Evolutionary conservation across 805 yeast genomes (phyloP), one percentile per base, ranked within the genome.

Genomic region (Priceomyces carsonii): DNA sequence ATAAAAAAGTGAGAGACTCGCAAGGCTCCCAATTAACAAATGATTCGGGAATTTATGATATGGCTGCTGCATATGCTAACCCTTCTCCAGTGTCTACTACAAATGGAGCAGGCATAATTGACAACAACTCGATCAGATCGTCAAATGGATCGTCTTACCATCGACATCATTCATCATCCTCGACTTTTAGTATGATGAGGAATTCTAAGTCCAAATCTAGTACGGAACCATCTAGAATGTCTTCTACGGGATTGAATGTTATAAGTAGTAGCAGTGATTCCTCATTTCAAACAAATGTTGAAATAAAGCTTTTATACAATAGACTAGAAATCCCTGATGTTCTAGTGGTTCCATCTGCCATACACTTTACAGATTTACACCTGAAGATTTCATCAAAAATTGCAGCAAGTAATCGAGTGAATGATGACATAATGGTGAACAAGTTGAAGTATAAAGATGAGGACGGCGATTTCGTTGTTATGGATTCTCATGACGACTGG

Each of bases 401-500:
- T 36, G 66, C 77, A 26, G 50, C 70, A 23, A 71, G 77, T 53
- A 63, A 67, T 8, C 80, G 75, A 29, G 66, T 87, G 38, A 63
- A 75, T 29, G 74, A 67, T 28, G 77, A 79, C 40, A 76, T 87
- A 5, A 45, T 56, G 33, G 66, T 65, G 17, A 61, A 55, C 29
- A 75, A 83, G 50, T 71, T 93, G 42, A 82, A 81, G 58, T 91
- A 88, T 56, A 80, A 79, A 55, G 99, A 93, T 59, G 99, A 93
- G 61, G 99, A 93, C 56, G 96, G 95, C 12, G 99, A 93, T 57
- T 83, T 77, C 55, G 95, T 93, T 27, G 80, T 85, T 31, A 78
- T 91, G 61, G 85, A 81, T 46, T 78, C 88, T 20, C 84, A 83
- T 43, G 97, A 91, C 34, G 98, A 91, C 56, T 85, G 96, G 86